Evolutionary conservation across 768 basidiomycete species (phyloP), one percentile per base, ranked within the genome.

Genomic region (Tylopilus rubrobrunneus): DNA sequence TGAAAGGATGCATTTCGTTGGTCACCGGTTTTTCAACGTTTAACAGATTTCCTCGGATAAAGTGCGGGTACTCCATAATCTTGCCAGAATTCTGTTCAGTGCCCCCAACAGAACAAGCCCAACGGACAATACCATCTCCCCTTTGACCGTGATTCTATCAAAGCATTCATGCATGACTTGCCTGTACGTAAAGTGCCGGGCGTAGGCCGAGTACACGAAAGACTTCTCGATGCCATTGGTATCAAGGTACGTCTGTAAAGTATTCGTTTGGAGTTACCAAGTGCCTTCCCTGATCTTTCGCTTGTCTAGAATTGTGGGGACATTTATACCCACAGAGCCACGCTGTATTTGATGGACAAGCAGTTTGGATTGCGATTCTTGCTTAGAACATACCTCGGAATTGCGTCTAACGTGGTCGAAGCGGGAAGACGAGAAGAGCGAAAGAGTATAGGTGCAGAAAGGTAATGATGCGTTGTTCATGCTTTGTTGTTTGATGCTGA

Each of bases 401-500:
- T 98, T 37, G 85, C 87, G 2, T 89, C 87, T 1, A 98, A 93
- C 60, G 71, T 80, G 11, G 92, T 98, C 28, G 75, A 85, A 52
- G 86, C 92, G 5, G 75, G 82, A 44, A 77, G 77, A 56, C 76
- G 96, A 57, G 89, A 92, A 56, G 92, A 92, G 61, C 76, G 88
- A 46, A 98, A 95, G 74, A 93, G 91, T 56, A 91, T 98, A 34
- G 96, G 97, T 1, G 83, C 87, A 29, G 97, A 99, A 74, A 76
- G 89, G 89, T 91, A 61, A 47, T 56, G 17, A 25, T 15, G 0
- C 17, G 1, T 43, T 42, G 3, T 28, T 31, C 19, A 23, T 15
- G n/a, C 29, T 31, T 31, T 23, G 17, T 14, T 41, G 19, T 46
- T 45, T 11, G 48, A n/a, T 6, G 34, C 37, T 53, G 19, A 53